Base-by-base conservation (phyloP, 1,284 basidiomycete genomes). In the Microbotryomycetes sp. region DNA sequence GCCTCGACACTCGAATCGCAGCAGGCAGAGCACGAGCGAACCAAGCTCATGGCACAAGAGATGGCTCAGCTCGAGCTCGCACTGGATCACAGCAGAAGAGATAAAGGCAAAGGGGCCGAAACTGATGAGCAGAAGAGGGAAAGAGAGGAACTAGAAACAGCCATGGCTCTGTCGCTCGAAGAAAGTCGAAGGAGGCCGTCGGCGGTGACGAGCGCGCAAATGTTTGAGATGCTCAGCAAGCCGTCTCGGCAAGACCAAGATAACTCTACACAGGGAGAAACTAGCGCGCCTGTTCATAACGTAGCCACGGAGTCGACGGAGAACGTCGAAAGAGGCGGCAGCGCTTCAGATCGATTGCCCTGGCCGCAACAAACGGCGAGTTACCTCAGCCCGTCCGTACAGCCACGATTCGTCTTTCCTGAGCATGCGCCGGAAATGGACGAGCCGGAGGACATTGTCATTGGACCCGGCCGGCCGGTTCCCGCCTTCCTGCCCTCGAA, bases 401-500 rank as follows among this genome's bases (percentile, higher is more conserved):
- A 9, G 18, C 18, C 35, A 11, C 35, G 35, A 11, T 41, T 15
- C 45, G 54, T 57, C 35, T 46, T 31, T 47, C 57, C 61, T 1
- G 45, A 45, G 2, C 45, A 57, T 21, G 57, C 61, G 0, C 21
- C 51, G 2, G 61, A 56, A 21, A 11, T 52, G 13, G 61, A 60
- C 35, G 35, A 27, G 3, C 54, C 62, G 2, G 35, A 24, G 3
- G 57, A 53, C 16, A 27, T 64, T 45, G 47, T 64, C 55, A 3
- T 64, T 45, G 62, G 62, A 1, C 62, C 62, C 1, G 55, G 62
- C 2, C 52, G 59, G 9, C 58, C 54, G 1, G 29, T 55, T 3
- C 52, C 56, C 4, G 16, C 16, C 6, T 26, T 24, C 3, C 46
- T 18, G 13, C 45, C 23, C 35, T 28, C 26, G 27, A 24, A 13